These are phyloP conservation scores for Flaveria robusta DNA, from an alignment of 129 eudicot species.

Conservation along the genomic window DNA sequence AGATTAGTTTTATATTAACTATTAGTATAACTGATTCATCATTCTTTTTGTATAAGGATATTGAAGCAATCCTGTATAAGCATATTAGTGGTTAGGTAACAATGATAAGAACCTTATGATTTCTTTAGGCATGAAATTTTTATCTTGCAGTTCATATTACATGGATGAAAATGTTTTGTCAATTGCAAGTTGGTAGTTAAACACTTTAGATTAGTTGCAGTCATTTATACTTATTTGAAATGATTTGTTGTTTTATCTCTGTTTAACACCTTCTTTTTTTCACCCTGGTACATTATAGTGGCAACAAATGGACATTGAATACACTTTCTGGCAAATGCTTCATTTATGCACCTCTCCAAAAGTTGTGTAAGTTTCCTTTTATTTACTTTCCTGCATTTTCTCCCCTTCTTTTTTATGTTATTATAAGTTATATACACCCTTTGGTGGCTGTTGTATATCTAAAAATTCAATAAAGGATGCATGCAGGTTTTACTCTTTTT, in stretches of 20 bases:
- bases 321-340: slow-evolving; percentile 99
- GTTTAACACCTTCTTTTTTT: slow-evolving; percentile 17
- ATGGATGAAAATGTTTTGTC: slow-evolving; percentile 10
- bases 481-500: neutral
- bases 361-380: slow-evolving; percentile 83
- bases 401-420: neutral
- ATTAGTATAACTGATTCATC: no score
- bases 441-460: slow-evolving; percentile 9
- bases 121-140: slow-evolving; percentile 1
- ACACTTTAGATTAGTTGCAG: slow-evolving; percentile 3
- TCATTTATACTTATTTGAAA: slow-evolving; percentile 10
- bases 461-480: slow-evolving; percentile 4
- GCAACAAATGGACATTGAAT: slow-evolving; percentile 99
- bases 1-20: no score
- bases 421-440: slow-evolving; percentile 4
- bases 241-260: slow-evolving; percentile 25
- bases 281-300: slow-evolving; percentile 57
- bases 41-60: neutral
- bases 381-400: neutral
- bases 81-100: neutral
- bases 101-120: slow-evolving; percentile 2
- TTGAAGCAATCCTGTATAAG: neutral
- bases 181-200: neutral
- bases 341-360: slow-evolving; percentile 95
- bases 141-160: neutral